Base-by-base conservation (phyloP, 2,329 filamentous ascomycete genomes). In the Gnomoniopsis sp. region DNA sequence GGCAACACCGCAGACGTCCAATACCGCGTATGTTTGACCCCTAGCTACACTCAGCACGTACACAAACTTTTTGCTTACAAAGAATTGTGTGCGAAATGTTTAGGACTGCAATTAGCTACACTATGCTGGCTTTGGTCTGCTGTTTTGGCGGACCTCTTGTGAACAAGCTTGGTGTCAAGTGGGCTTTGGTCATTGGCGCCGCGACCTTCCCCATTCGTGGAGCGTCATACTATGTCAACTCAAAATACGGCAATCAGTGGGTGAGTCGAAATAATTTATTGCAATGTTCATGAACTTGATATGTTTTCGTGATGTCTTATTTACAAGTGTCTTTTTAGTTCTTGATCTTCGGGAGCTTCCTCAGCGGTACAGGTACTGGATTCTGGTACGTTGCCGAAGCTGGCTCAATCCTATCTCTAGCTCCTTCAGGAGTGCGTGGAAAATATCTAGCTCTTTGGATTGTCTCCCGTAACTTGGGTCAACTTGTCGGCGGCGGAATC, bases 361-460 rank as follows among this genome's bases (percentile, higher is more conserved):
- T 75, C 41, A 69, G 68, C 15, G 74, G 74, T 2, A 67, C 74
- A 11, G 74, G 75, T 4, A 75, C 72, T 7, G 77, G 76, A 1
- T 77, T 75, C 46, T 79, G 77, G 77, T 80, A 79, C 58, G 77
- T 79, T 10, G 77, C 77, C 0, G 77, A 79, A 59, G 75, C 76
- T 1, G 77, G 77, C 15, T 72, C 74, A 4, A 79, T 79, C 63
- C 78, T 79, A 75, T 77, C 76, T 0, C 70, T 79, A 21, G 76
- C 77, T 0, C 77, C 77, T 3, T 71, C 76, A 0, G 71, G 74
- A 22, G 72, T 77, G 19, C 75, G 77, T 55, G 77, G 77, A 6
- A 78, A 79, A 61, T 79, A 79, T 49, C 52, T 79, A 7, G 77
- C 77, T 8, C 60, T 79, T 19, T 79, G 77, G 77, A 79, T 79